Conservation (phyloP, 306 rosid species). For the Vicia sativa region DNA sequence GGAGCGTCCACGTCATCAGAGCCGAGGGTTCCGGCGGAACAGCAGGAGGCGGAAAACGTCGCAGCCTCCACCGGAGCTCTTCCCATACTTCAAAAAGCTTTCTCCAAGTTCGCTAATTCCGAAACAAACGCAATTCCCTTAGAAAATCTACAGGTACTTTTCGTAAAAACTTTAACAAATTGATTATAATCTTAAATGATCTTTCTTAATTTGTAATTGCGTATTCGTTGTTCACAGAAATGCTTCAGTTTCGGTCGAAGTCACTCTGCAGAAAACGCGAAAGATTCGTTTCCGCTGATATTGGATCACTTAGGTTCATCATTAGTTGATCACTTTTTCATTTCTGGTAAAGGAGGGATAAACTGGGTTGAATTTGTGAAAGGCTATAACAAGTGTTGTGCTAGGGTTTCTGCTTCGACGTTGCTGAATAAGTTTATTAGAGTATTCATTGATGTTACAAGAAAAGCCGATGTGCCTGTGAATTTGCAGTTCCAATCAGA, state of each 20-base stretch:
- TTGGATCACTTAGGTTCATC: slow-evolving; percentile 69
- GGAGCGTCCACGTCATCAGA: slow-evolving; percentile 79
- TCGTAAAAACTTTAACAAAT: background rate
- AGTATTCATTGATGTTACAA: slow-evolving; percentile 43
- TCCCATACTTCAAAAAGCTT: slow-evolving; percentile 67
- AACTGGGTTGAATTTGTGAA: slow-evolving; percentile 74
- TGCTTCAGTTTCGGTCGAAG: slow-evolving; percentile 56
- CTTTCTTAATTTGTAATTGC: too few relatives aligned
- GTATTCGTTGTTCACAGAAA: slow-evolving; percentile 50
- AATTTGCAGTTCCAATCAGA: slow-evolving; percentile 63
- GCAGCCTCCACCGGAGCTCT: slow-evolving; percentile 85
- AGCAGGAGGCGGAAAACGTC: slow-evolving; percentile 60
- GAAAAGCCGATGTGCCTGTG: slow-evolving; percentile 43
- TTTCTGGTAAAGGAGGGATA: slow-evolving; percentile 57
- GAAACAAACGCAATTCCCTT: slow-evolving; percentile 56
- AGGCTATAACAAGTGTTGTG: slow-evolving; percentile 78
- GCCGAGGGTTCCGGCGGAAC: slow-evolving; percentile 56
- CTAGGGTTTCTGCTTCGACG: slow-evolving; percentile 61
- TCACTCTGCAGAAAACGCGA: slow-evolving; percentile 35
- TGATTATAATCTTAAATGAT: background rate
- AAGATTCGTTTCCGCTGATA: slow-evolving; percentile 51
- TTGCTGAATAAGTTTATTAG: slow-evolving; percentile 56
- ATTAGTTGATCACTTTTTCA: slow-evolving; percentile 61
- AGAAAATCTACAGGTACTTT: slow-evolving; percentile 56
- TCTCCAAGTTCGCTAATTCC: slow-evolving; percentile 66